Evolutionary conservation across 2,329 filamentous ascomycete genomes (phyloP), one percentile per base, ranked within the genome.

Genomic region (Neonectria neomacrospora): DNA sequence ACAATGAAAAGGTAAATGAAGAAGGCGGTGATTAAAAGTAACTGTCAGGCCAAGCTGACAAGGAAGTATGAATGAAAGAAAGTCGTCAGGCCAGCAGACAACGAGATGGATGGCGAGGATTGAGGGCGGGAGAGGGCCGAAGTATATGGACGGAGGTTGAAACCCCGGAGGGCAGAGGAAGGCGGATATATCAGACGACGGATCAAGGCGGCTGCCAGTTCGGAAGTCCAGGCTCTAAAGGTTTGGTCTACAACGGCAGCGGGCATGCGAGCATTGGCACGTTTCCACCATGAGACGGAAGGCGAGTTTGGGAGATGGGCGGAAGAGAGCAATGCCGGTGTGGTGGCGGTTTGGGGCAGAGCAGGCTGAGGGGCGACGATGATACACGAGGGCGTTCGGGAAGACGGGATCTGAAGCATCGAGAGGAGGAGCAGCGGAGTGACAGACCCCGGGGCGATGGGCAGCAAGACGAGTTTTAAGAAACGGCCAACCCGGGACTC

Each of bases 241-340:
- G 53, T 64, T 59, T 61, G 66, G 59, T 65, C 69, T 71, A 71
- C 62, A 53, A 68, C 57, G 50, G 52, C 51, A 55, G 63, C 54
- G 37, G 80, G 84, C 85, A 87, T 86, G 77, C 81, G 83, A 80
- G 79, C 80, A 83, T 82, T 72, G 72, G 58, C 50, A 45, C 52
- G 16, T 34, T 61, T 41, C 23, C 41, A 20, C 37, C 39, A 20
- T 28, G 45, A 55, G 56, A 55, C 32, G 34, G 50, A 42, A 20
- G 44, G 37, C n/a, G 16, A 34, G 37, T 34, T 54, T 48, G 18
- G 39, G n/a, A n/a, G 16, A 42, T 18, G 26, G 26, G 45, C 59
- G 59, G 59, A 62, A 58, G 54, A 41, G 54, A 22, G 22, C 39
- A 34, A 12, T 45, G 59, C 59, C 59, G 59, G 37, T 8, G 37